phyloP scores from a whole-genome alignment of 345 rosid genomes.

The Boechera stricta region DNA sequence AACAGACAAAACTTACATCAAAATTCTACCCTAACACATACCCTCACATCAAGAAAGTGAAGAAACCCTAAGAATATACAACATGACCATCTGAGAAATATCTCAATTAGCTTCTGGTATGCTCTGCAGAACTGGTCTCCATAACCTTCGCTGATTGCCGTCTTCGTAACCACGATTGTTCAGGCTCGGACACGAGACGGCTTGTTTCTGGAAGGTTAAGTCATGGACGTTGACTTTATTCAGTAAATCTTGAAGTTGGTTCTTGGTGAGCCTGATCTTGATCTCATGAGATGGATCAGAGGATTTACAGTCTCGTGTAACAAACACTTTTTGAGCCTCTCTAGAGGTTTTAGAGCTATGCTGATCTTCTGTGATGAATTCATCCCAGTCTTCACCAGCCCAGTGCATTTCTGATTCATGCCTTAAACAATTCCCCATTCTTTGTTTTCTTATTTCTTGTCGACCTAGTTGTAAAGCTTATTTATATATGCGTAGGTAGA shows the following conservation, averaged over 20 bases:
- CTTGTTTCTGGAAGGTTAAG: slow-evolving; percentile 49
- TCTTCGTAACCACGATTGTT: slow-evolving; percentile 24
- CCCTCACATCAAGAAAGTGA: slow-evolving; percentile 12
- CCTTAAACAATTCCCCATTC: slow-evolving; percentile 49
- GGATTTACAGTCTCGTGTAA: slow-evolving; percentile 12
- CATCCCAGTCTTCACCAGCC: slow-evolving; percentile 52
- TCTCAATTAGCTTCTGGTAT: slow-evolving; percentile 73
- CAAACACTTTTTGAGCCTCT: not conserved
- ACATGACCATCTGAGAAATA: not conserved
- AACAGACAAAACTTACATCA: not conserved
- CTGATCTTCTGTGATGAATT: slow-evolving; percentile 13
- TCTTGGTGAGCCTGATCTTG: slow-evolving; percentile 76
- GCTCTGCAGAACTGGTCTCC: slow-evolving; percentile 75
- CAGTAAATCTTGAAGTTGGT: slow-evolving; percentile 63
- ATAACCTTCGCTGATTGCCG: slow-evolving; percentile 43
- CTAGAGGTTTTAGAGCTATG: slow-evolving; percentile 7
- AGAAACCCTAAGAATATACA: slow-evolving; percentile 31
- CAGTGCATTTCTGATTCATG: slow-evolving; percentile 48
- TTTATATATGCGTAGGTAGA: slow-evolving; percentile 30
- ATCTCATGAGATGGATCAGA: slow-evolving; percentile 51
- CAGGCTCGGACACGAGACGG: slow-evolving; percentile 32
- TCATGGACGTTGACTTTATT: slow-evolving; percentile 52
- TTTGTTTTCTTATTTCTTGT: not conserved
- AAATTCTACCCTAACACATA: slow-evolving; percentile 4
- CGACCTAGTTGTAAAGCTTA: not conserved